Percentiles rank a stretch among this genome's conserved stretches.
phyloP scores from a whole-genome alignment of 2,329 filamentous ascomycete species.

The Pseudocercospora eumusae region DNA sequence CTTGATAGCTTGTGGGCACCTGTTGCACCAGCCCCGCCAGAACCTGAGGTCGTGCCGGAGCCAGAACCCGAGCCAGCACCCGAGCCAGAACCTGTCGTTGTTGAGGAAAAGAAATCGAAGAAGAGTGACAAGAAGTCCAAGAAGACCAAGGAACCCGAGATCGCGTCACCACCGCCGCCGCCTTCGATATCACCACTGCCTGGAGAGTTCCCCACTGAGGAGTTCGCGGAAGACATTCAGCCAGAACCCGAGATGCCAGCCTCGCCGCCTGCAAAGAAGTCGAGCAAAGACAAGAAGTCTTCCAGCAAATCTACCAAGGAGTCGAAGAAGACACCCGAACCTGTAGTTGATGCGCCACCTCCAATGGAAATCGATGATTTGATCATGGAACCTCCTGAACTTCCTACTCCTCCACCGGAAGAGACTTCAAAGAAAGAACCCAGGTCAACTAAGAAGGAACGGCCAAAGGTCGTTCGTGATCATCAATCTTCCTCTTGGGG shows the following conservation, averaged over 20 bases:
- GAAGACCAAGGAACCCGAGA: slow-evolving; percentile 27
- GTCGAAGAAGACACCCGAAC: slow-evolving; percentile 34
- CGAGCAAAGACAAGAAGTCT: slow-evolving; percentile 32
- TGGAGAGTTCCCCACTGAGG: slow-evolving; percentile 51
- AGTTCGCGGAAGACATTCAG: slow-evolving; percentile 38
- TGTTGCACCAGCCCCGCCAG: slow-evolving; percentile 38
- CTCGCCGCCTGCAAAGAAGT: slow-evolving; percentile 27
- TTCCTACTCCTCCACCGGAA: slow-evolving; percentile 54
- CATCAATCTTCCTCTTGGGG: slow-evolving; percentile 67
- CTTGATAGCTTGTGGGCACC: slow-evolving; percentile 15
- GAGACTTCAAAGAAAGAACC: slow-evolving; percentile 51
- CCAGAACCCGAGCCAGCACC: slow-evolving; percentile 33
- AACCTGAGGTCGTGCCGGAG: slow-evolving; percentile 27
- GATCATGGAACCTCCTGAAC: slow-evolving; percentile 38
- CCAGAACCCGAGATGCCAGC: slow-evolving; percentile 26
- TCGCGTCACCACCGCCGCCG: slow-evolving; percentile 27
- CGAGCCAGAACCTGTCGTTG: slow-evolving; percentile 35
- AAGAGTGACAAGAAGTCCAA: slow-evolving; percentile 29
- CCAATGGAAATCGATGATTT: slow-evolving; percentile 31
- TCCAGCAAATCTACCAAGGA: slow-evolving; percentile 22
- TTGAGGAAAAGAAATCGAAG: slow-evolving; percentile 33
- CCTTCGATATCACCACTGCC: slow-evolving; percentile 43
- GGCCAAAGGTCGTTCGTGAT: slow-evolving; percentile 72
- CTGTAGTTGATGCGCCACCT: slow-evolving; percentile 4
- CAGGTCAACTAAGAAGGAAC: slow-evolving; percentile 69